These are phyloP conservation scores for Aspergillus incahuasiensis DNA, from an alignment of 495 filamentous ascomycete genomes.

Conservation along the genomic window DNA sequence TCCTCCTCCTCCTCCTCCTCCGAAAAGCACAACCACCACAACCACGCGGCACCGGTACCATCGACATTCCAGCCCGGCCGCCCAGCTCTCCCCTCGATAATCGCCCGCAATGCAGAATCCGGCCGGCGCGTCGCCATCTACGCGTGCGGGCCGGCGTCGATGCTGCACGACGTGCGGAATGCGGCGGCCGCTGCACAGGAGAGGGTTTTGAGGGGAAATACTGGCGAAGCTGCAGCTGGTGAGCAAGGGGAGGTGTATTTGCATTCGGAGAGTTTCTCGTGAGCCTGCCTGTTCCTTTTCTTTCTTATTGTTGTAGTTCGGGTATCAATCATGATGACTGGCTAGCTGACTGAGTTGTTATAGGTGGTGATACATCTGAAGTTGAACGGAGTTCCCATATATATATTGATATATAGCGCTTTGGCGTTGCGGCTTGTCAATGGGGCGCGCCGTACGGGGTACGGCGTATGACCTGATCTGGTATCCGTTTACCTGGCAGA, in stretches of 20 bases:
- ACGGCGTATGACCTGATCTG: too few species aligned
- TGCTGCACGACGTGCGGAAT: conserved; percentile 47
- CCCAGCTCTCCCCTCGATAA: conserved; percentile 35
- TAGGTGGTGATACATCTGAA: background rate
- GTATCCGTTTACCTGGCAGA: too few species aligned
- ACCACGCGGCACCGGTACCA: background rate
- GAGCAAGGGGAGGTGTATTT: conserved; percentile 50
- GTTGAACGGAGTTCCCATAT: too few species aligned
- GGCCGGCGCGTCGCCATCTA: conserved; percentile 37
- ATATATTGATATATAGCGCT: too few species aligned
- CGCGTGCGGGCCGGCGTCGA: conserved; percentile 47
- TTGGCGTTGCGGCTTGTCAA: too few species aligned
- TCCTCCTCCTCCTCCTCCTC: conserved; percentile 7
- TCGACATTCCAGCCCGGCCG: conserved; percentile 7
- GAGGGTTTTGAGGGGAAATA: conserved; percentile 28
- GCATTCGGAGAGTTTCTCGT: conserved; percentile 52
- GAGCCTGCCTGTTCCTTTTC: background rate
- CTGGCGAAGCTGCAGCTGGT: too few species aligned
- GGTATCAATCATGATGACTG: background rate
- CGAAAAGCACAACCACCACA: background rate
- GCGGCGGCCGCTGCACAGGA: conserved; percentile 45
- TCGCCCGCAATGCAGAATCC: conserved; percentile 21
- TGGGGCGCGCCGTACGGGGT: too few species aligned
- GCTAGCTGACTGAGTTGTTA: background rate
- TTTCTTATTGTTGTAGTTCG: background rate